Conservation (phyloP, 106 monocot genomes). For the Posidonia australis region DNA sequence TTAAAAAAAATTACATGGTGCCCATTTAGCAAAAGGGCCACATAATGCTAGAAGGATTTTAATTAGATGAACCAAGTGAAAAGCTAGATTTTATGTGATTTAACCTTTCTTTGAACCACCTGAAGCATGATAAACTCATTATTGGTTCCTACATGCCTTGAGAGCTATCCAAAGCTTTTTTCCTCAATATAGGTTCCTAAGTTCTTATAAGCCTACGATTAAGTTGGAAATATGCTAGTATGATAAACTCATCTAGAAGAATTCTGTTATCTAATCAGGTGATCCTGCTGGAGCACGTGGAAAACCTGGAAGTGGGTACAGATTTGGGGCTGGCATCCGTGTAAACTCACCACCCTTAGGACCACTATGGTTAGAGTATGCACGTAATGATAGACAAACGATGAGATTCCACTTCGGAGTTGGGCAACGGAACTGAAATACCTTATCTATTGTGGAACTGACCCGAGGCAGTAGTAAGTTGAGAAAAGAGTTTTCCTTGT, state of each 20-base stretch:
- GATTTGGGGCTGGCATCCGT: conserved; percentile 73
- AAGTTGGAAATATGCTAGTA: no score
- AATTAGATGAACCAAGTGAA: no score
- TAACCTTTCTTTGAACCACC: no score
- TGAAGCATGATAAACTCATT: no score
- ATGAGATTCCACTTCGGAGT: conserved; percentile 90
- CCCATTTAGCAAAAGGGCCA: neutral
- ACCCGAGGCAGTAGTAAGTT: neutral
- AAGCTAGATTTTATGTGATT: no score
- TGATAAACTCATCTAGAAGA: neutral
- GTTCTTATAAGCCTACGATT: no score
- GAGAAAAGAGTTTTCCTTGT: no score
- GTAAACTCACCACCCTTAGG: conserved; percentile 88
- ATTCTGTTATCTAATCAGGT: conserved; percentile 41
- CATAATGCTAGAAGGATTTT: no score
- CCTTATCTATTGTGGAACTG: neutral
- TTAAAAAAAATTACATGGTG: neutral
- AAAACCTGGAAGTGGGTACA: conserved; percentile 77
- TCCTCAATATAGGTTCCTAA: no score
- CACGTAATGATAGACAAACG: conserved; percentile 53
- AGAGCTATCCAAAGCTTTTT: no score
- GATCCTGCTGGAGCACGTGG: conserved; percentile 91
- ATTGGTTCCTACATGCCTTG: no score
- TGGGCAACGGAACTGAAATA: conserved; percentile 55
- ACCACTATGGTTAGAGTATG: conserved; percentile 76